A percentile compares a stretch with the other conserved stretches of the same genome.
phyloP scores from a whole-genome alignment of 2,329 filamentous ascomycete genomes.

The Orbilia ellipsospora region DNA sequence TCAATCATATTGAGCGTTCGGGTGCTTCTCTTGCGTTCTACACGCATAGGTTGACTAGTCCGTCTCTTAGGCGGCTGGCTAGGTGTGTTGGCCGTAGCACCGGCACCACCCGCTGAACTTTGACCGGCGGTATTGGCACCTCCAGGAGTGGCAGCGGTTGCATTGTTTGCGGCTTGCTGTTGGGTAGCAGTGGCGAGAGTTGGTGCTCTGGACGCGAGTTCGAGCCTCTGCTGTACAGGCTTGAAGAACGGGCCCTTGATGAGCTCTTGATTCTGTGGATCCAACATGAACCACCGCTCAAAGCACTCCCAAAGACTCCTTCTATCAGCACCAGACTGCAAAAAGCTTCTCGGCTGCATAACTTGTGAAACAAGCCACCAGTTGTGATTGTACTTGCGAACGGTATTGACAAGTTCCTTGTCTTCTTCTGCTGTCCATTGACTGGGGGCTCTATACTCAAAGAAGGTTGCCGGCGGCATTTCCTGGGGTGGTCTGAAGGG shows the following conservation, averaged over 20 bases:
- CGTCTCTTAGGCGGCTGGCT: constrained; percentile 68
- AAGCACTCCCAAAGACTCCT: constrained; percentile 99
- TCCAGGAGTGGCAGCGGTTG: constrained; percentile 64
- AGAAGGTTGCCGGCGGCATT: constrained; percentile 92
- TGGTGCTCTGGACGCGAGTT: constrained; percentile 67
- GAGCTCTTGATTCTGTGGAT: constrained; percentile 92
- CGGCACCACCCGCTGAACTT: constrained; percentile 58
- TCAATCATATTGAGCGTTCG: constrained; percentile 90
- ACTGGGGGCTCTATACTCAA: constrained; percentile 84
- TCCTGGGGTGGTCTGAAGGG: constrained; percentile 94
- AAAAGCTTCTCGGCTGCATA: constrained; percentile 77
- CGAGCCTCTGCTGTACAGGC: constrained; percentile 72
- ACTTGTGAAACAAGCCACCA: constrained; percentile 94
- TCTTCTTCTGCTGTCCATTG: constrained; percentile 94
- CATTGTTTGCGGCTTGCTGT: constrained; percentile 61
- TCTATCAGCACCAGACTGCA: constrained; percentile 85
- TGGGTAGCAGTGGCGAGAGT: constrained; percentile 71
- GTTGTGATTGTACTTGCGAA: constrained; percentile 95
- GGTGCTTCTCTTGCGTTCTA: constrained; percentile 86
- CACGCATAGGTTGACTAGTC: constrained; percentile 81
- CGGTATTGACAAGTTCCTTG: constrained; percentile 83
- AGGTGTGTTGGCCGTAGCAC: constrained; percentile 57
- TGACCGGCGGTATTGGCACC: constrained; percentile 67
- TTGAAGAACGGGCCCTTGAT: constrained; percentile 96
- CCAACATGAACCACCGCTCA: constrained; percentile 91